These are phyloP conservation scores for Ganoderma multipileum DNA, from an alignment of 1,284 basidiomycete genomes.

Conservation along the genomic window DNA sequence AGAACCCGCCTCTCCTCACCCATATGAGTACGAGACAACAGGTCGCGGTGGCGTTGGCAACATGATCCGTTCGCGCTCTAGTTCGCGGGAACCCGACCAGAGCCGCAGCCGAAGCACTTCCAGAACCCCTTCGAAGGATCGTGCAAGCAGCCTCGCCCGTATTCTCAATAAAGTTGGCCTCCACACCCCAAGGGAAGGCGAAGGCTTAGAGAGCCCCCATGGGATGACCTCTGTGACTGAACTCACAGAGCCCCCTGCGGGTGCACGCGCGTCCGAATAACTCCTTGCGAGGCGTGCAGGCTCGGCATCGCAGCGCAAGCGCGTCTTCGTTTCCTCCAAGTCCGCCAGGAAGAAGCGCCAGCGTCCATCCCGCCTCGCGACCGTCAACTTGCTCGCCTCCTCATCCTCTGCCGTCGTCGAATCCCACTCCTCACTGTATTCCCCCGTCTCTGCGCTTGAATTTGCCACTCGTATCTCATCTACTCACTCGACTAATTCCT, in stretches of 20 bases:
- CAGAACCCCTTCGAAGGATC: constrained; percentile 26
- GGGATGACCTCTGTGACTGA: constrained; percentile 18
- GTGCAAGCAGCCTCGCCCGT: constrained; percentile 26
- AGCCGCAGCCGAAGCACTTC: constrained; percentile 32
- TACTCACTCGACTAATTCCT: constrained; percentile 27
- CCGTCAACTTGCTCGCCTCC: constrained; percentile 25
- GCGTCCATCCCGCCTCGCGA: constrained; percentile 19
- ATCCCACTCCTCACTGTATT: constrained; percentile 8
- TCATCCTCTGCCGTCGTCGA: constrained; percentile 26
- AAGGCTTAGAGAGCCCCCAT: constrained; percentile 1
- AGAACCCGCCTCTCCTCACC: constrained; percentile 41
- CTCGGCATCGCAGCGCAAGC: constrained; percentile 28
- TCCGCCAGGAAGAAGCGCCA: constrained; percentile 22
- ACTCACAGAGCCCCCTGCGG: constrained; percentile 13
- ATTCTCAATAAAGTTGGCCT: constrained; percentile 29
- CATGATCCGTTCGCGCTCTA: constrained; percentile 55
- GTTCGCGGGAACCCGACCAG: constrained; percentile 44
- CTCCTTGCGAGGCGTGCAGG: constrained; percentile 37
- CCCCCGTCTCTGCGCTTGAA: constrained; percentile 25
- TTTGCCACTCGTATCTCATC: constrained; percentile 19
- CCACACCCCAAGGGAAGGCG: constrained; percentile 22
- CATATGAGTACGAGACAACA: constrained; percentile 43
- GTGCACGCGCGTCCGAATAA: constrained; percentile 31
- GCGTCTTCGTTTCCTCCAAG: constrained; percentile 25
- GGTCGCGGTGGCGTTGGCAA: constrained; percentile 83